Percentiles rank a stretch among this genome's conserved stretches.
Conservation (phyloP, 73 alveolate species). For the Tetrahymena elliotti region DNA sequence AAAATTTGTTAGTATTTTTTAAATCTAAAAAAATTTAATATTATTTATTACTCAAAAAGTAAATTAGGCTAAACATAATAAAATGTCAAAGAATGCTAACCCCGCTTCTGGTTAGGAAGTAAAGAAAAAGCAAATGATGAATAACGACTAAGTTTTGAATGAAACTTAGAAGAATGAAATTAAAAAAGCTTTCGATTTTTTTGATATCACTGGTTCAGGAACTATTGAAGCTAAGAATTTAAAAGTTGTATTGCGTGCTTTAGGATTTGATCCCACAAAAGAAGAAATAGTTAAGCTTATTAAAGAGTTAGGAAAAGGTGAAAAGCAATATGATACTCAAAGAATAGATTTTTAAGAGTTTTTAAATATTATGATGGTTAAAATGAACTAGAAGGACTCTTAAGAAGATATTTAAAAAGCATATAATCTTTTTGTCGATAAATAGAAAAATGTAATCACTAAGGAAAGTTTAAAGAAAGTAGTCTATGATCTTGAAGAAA, state of each 20-base stretch:
- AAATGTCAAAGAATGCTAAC: not conserved
- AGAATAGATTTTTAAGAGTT: conserved; percentile 93
- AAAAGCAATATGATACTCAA: conserved; percentile 78
- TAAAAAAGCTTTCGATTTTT: conserved; percentile 94
- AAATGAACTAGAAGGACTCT: conserved; percentile 90
- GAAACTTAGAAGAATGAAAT: conserved; percentile 91
- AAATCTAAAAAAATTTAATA: not conserved
- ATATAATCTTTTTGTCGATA: conserved; percentile 79
- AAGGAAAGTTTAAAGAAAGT: conserved; percentile 75
- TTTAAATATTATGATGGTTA: conserved; percentile 91
- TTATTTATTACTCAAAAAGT: not conserved
- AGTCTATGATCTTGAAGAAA: conserved; percentile 85
- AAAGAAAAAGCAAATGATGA: conserved; percentile 6
- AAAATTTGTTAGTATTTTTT: not conserved
- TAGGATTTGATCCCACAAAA: conserved; percentile 97
- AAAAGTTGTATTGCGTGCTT: conserved; percentile 90
- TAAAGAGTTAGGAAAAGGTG: conserved; percentile 72
- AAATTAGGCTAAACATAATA: not conserved
- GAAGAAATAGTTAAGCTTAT: conserved; percentile 88
- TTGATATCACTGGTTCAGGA: conserved; percentile 96
- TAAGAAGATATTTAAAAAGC: conserved; percentile 81
- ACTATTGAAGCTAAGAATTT: conserved; percentile 92
- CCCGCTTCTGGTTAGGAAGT: not conserved
- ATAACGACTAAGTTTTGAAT: conserved; percentile 59
- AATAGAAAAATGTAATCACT: conserved; percentile 70